Percentiles rank a stretch among this genome's conserved stretches.
Evolutionary conservation across 148 eudicot species (phyloP).

Genomic region (Fagopyrum esculentum): DNA sequence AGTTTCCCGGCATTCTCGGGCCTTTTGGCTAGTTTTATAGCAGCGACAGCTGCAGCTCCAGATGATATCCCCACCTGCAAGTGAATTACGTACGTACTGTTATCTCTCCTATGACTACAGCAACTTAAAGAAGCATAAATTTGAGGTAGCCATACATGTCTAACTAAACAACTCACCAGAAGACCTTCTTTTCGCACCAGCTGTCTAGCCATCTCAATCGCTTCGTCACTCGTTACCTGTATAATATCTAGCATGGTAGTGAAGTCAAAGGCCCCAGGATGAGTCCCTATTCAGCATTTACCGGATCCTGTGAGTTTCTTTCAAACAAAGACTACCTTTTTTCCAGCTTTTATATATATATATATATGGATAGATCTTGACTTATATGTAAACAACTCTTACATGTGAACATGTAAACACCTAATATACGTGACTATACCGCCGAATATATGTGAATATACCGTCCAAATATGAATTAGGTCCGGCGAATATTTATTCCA

Average conservation of each 20-base stretch:
- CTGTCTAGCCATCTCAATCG: constrained; percentile 27
- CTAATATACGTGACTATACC: too few species aligned
- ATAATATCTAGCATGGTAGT: constrained; percentile 49
- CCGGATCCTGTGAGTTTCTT: constrained; percentile 69
- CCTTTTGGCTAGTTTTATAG: constrained; percentile 49
- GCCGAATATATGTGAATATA: too few species aligned
- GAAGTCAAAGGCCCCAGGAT: constrained; percentile 49
- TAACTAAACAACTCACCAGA: constrained; percentile 27
- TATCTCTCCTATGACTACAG: not conserved
- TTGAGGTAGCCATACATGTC: not conserved
- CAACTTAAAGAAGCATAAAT: not conserved
- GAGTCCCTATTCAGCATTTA: constrained; percentile 58
- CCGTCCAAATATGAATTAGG: too few species aligned
- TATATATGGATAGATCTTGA: too few species aligned
- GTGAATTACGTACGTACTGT: not conserved
- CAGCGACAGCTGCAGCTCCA: constrained; percentile 81
- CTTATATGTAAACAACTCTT: too few species aligned
- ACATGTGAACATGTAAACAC: too few species aligned
- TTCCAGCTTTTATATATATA: too few species aligned
- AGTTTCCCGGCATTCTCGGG: constrained; percentile 73
- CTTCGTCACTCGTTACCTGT: constrained; percentile 25
- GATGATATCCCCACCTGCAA: constrained; percentile 75
- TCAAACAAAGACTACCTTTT: not conserved
- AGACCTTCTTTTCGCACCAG: constrained; percentile 43
- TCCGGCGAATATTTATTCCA: too few species aligned